Evolutionary conservation across 2,329 filamentous ascomycete species (phyloP).

Genomic region (Microascus cirrosus): DNA sequence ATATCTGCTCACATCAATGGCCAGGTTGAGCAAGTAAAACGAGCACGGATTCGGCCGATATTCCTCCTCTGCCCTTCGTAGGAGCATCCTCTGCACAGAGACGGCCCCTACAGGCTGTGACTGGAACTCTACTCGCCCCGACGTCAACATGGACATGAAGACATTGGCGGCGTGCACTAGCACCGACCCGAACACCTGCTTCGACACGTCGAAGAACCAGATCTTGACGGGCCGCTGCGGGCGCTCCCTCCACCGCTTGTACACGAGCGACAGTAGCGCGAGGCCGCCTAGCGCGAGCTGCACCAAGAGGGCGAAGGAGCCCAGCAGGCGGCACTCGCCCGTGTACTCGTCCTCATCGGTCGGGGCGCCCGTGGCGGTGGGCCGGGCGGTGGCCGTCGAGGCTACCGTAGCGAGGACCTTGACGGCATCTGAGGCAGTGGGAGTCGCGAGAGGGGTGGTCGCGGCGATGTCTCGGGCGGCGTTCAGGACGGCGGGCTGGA

Average conservation of each 20-base stretch:
- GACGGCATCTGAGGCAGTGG: constrained; percentile 6
- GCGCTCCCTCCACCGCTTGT: constrained; percentile 84
- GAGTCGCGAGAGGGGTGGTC: background rate
- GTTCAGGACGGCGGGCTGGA: constrained; percentile 5
- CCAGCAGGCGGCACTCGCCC: constrained; percentile 78
- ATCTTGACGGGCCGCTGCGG: constrained; percentile 90
- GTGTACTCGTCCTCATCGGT: constrained; percentile 31
- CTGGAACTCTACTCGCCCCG: constrained; percentile 65
- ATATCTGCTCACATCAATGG: constrained; percentile 69
- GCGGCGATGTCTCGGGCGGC: constrained; percentile 4
- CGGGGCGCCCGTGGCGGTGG: constrained; percentile 13
- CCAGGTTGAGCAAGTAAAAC: constrained; percentile 89
- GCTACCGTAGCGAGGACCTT: constrained; percentile 12
- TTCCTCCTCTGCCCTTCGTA: constrained; percentile 30
- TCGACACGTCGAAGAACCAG: constrained; percentile 95
- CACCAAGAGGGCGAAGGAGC: constrained; percentile 81
- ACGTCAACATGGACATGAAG: constrained; percentile 92
- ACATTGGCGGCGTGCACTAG: constrained; percentile 88
- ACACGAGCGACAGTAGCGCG: constrained; percentile 78
- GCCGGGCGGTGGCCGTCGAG: constrained; percentile 17
- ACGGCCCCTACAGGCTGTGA: constrained; percentile 33
- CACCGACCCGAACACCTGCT: constrained; percentile 90
- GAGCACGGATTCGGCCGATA: constrained; percentile 88
- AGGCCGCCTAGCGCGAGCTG: constrained; percentile 77
- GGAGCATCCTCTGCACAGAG: constrained; percentile 23